A percentile compares a stretch with the other conserved stretches of the same genome.
These are phyloP conservation scores for Olyra latifolia DNA, from an alignment of 176 grass and related monocot species.

Conservation along the genomic window DNA sequence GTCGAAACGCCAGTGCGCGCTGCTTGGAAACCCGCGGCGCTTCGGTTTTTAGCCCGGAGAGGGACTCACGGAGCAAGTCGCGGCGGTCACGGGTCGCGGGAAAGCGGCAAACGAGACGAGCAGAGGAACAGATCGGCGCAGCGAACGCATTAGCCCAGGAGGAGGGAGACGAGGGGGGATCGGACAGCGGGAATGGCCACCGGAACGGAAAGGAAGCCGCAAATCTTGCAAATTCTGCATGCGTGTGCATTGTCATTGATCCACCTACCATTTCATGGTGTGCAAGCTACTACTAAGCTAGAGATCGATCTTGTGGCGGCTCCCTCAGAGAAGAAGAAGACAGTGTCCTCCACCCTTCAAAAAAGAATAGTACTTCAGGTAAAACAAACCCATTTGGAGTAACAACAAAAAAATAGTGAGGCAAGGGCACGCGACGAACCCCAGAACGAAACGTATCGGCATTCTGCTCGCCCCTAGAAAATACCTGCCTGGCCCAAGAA, in stretches of 20 bases:
- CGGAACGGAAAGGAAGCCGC: background rate
- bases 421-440: background rate
- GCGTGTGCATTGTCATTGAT: background rate
- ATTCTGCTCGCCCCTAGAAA: background rate
- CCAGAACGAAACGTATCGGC: background rate
- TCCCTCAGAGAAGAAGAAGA: background rate
- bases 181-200: background rate
- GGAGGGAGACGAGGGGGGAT: background rate
- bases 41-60: background rate
- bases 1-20: background rate
- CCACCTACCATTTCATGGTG: background rate
- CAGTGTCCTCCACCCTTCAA: too few species aligned
- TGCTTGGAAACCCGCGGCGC: slow-evolving; percentile 17
- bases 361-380: background rate
- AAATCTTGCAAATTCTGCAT: background rate
- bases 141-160: slow-evolving; percentile 7
- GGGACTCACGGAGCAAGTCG: background rate
- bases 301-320: background rate
- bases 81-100: background rate
- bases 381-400: background rate
- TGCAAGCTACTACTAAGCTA: background rate
- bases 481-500: background rate
- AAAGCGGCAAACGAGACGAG: background rate
- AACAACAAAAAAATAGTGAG: background rate
- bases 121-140: background rate